Conservation (phyloP, 768 basidiomycete species). For the Phaeotremella fagi region DNA sequence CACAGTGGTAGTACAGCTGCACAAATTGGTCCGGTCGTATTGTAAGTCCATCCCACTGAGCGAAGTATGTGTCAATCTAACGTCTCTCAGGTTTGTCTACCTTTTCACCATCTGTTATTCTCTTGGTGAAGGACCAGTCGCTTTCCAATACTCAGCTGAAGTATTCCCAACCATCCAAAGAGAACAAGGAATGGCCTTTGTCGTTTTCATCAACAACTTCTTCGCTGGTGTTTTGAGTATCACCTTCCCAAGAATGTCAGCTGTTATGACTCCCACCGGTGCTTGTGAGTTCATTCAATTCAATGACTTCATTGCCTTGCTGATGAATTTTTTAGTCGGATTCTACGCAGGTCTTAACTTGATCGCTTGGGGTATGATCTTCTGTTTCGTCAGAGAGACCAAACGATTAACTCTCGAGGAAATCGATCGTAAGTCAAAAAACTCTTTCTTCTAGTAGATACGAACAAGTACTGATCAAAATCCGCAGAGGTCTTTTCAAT, state of each 20-base stretch:
- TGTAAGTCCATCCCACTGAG: too few species aligned
- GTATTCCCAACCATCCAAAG: constrained; percentile 82
- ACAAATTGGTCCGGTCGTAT: too few species aligned
- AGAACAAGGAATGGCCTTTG: constrained; percentile 64
- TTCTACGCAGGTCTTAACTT: constrained; percentile 46
- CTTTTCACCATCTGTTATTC: constrained; percentile 43
- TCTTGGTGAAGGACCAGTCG: constrained; percentile 71
- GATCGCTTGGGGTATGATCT: constrained; percentile 23
- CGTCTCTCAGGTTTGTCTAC: constrained; percentile 32
- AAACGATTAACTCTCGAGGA: constrained; percentile 35
- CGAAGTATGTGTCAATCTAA: constrained; percentile 20
- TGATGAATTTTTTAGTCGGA: too few species aligned
- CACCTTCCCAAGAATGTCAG: constrained; percentile 61
- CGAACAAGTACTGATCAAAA: too few species aligned
- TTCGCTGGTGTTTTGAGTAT: constrained; percentile 36
- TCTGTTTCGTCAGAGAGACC: constrained; percentile 17
- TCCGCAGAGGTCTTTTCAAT: too few species aligned
- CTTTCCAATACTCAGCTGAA: constrained; percentile 77
- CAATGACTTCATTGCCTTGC: too few species aligned
- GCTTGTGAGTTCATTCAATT: too few species aligned
- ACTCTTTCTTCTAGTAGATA: too few species aligned
- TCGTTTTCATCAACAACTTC: background rate
- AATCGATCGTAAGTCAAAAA: too few species aligned
- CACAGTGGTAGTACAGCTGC: too few species aligned
- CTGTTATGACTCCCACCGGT: constrained; percentile 64